Evolutionary conservation across 306 rosid species (phyloP).

Genomic region (Gillenia trifoliata): DNA sequence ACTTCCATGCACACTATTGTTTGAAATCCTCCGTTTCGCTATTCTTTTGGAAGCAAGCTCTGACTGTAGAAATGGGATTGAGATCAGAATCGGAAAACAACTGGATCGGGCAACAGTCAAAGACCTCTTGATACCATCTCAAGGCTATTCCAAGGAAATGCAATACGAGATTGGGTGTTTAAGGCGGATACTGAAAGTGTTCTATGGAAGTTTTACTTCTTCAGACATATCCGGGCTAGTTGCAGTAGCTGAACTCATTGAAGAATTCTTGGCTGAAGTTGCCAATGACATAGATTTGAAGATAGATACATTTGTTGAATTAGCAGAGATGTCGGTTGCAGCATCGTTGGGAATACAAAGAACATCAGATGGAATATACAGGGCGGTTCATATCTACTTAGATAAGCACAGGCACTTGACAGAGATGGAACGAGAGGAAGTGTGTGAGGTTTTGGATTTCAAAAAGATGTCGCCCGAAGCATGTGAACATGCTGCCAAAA

Average conservation of each 20-base stretch:
- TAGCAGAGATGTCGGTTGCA: slow-evolving; percentile 42
- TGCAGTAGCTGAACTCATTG: slow-evolving; percentile 42
- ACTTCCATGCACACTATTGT: slow-evolving; percentile 31
- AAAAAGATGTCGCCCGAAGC: slow-evolving; percentile 44
- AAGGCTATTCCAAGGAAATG: slow-evolving; percentile 27
- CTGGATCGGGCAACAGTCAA: slow-evolving; percentile 43
- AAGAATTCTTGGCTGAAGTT: slow-evolving; percentile 35
- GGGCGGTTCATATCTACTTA: slow-evolving; percentile 40
- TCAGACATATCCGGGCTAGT: slow-evolving; percentile 25
- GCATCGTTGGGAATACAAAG: slow-evolving; percentile 34
- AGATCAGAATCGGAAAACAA: slow-evolving; percentile 42
- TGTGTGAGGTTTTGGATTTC: slow-evolving; percentile 40
- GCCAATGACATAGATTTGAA: slow-evolving; percentile 37
- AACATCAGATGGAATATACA: slow-evolving; percentile 43
- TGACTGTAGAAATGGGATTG: slow-evolving; percentile 39
- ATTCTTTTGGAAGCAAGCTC: slow-evolving; percentile 27
- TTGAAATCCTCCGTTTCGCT: slow-evolving; percentile 31
- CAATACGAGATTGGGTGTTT: slow-evolving; percentile 37
- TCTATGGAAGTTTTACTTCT: slow-evolving; percentile 22
- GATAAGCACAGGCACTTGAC: slow-evolving; percentile 37
- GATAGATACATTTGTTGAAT: slow-evolving; percentile 22
- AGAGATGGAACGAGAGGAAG: slow-evolving; percentile 42
- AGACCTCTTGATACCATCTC: slow-evolving; percentile 37
- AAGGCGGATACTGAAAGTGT: slow-evolving; percentile 32
- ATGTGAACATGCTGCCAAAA: slow-evolving; percentile 49